Percentiles rank a stretch among this genome's conserved stretches.
Evolutionary conservation across 2,329 filamentous ascomycete species (phyloP).

Genomic region (Ascochyta lentis): DNA sequence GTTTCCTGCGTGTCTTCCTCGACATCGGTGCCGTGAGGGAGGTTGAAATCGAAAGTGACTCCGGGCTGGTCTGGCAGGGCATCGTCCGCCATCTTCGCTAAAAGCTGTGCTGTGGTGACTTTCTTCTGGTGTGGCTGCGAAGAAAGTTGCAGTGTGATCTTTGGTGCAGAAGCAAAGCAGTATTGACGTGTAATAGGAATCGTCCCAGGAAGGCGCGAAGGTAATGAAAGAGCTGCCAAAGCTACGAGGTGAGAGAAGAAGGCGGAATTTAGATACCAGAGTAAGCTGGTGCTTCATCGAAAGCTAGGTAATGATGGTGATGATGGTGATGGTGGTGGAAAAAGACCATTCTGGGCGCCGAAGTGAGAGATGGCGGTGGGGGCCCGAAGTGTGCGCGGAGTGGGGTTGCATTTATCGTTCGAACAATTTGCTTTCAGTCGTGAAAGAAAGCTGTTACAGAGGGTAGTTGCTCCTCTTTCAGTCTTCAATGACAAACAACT

Average conservation of each 20-base stretch:
- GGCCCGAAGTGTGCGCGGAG: neutral
- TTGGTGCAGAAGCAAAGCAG: no score
- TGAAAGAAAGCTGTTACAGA: neutral
- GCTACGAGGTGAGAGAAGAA: neutral
- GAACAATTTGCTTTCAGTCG: neutral
- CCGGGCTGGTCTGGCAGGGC: slow-evolving; percentile 1
- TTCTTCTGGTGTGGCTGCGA: neutral
- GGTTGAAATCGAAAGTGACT: slow-evolving; percentile 18
- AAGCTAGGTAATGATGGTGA: neutral
- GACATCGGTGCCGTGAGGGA: slow-evolving; percentile 16
- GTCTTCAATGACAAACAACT: no score
- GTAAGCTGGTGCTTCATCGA: neutral
- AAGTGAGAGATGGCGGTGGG: neutral
- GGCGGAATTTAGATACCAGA: neutral
- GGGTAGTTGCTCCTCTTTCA: no score
- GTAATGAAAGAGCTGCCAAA: neutral
- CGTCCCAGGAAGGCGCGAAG: neutral
- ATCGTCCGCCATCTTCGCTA: neutral
- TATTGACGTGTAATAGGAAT: neutral
- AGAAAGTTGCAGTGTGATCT: neutral
- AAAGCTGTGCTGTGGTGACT: neutral
- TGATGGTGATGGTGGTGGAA: neutral
- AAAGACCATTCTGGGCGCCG: neutral
- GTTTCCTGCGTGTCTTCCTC: neutral
- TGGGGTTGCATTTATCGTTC: neutral